These are phyloP conservation scores for Colletotrichum noveboracense DNA, from an alignment of 2,329 filamentous ascomycete species.

Conservation along the genomic window DNA sequence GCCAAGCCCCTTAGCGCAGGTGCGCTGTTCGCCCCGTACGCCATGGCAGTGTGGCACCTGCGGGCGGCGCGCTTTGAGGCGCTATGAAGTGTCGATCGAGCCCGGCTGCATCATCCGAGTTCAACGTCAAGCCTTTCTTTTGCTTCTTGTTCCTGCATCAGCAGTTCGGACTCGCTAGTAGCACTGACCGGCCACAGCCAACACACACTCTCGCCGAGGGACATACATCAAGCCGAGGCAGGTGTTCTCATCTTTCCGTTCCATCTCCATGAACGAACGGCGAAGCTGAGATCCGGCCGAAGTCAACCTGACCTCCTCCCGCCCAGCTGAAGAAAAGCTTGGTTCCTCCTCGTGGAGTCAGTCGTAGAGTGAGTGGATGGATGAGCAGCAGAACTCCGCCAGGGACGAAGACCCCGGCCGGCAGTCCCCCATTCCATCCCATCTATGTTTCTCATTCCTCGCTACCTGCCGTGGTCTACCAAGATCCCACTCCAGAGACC, in stretches of 20 bases:
- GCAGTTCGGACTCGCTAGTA: neutral
- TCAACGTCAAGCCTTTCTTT: neutral
- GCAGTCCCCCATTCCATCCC: neutral
- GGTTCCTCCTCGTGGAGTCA: neutral
- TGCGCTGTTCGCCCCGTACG: neutral
- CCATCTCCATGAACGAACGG: neutral
- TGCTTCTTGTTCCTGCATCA: neutral
- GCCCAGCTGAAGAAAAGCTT: neutral
- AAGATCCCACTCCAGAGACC: neutral
- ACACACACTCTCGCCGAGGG: neutral
- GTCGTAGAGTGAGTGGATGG: neutral
- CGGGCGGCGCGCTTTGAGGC: conserved; percentile 1
- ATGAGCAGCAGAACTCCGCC: neutral
- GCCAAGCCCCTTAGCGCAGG: conserved; percentile 12
- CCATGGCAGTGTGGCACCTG: neutral
- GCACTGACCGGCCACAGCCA: neutral
- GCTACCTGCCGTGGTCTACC: neutral
- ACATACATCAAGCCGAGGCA: neutral
- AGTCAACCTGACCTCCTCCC: neutral
- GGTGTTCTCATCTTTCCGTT: neutral
- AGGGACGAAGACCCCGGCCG: neutral
- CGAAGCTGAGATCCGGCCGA: neutral
- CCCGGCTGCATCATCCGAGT: conserved; percentile 10
- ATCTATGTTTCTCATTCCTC: conserved; percentile 3
- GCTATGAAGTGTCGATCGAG: conserved; percentile 8